phyloP scores from a whole-genome alignment of 2,329 filamentous ascomycete genomes.

The Ascochyta fabae region DNA sequence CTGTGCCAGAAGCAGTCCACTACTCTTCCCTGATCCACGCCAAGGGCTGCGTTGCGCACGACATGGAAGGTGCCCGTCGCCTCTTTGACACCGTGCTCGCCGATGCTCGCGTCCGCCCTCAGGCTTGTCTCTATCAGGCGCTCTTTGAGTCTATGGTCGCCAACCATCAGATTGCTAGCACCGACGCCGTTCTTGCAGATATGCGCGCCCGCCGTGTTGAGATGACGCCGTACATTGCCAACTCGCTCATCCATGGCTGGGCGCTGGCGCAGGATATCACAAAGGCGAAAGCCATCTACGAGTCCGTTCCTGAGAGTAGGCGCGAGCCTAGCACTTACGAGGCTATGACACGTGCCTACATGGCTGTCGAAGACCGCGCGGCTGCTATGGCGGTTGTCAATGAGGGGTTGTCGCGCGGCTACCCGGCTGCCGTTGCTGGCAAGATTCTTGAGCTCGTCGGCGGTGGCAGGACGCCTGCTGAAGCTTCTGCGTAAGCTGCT shows the following conservation, averaged over 20 bases:
- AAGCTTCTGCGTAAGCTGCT: constrained; percentile 23
- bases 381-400: constrained; percentile 79
- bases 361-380: constrained; percentile 80
- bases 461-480: constrained; percentile 39
- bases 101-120: constrained; percentile 70
- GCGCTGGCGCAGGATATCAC: constrained; percentile 80
- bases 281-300: constrained; percentile 80
- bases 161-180: constrained; percentile 79
- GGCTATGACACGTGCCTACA: constrained; percentile 93
- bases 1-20: constrained; percentile 87
- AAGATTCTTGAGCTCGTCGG: constrained; percentile 89
- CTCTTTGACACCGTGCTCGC: constrained; percentile 83
- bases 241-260: constrained; percentile 98
- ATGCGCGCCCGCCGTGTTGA: constrained; percentile 79
- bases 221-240: constrained; percentile 96
- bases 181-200: constrained; percentile 73
- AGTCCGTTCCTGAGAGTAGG: constrained; percentile 75
- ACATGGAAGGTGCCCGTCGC: constrained; percentile 80
- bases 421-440: constrained; percentile 87
- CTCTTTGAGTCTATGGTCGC: constrained; percentile 97
- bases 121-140: constrained; percentile 91
- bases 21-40: constrained; percentile 96
- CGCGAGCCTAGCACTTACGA: constrained; percentile 98
- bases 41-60: constrained; percentile 90
- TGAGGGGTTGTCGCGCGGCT: constrained; percentile 90